Evolutionary conservation across 176 grass and related monocot genomes (phyloP), one percentile per base, ranked within the genome.

Genomic region (Elaeis guineensis): DNA sequence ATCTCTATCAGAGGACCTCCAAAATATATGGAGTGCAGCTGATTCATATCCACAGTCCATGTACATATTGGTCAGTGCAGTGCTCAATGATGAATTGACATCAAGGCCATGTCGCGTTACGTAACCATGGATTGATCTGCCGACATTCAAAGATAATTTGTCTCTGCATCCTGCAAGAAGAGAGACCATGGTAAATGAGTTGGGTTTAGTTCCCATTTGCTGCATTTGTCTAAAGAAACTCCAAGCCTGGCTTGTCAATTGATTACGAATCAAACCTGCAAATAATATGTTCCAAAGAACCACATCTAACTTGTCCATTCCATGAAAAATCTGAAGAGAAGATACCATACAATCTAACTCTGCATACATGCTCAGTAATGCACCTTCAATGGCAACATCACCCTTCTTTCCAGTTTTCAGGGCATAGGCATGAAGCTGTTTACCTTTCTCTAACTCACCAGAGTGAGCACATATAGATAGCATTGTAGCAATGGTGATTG

Each of bases 131-230:
- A 72, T 54, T 17, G 70, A 62, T 28, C 59, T 63, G 49, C 70
- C 70, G 54, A 72, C 17, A 54, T 72, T 72, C 8, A 62, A 61
- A 21, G 7, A 19, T 25, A 53, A 21, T 15, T 16, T 61, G 23
- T 72, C 24, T 35, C 25, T 54, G 58, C 58, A 72, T 52, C 70
- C 70, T 35, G 48, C 50, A 54, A 72, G 70, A 63, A 72, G 70
- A 62, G 70, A 72, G 50, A 72, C 70, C 70, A 72, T 63, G 17
- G 70, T 62, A 18, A 61, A 39, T 39, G 25, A 72, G 12, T 72
- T 61, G 17, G 70, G 70, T 55, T 63, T 61, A 39, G 70, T 63
- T 55, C n/a, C 44, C 12, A 35, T 63, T 28, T 72, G 58, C 19
- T 53, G 58, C 70, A 72, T 72, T 24, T 55, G 23, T 29, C 14